A percentile compares a stretch with the other conserved stretches of the same genome.
Evolutionary conservation across 208 protist genomes (phyloP).

Genomic region (Angomonas ambiguus): DNA sequence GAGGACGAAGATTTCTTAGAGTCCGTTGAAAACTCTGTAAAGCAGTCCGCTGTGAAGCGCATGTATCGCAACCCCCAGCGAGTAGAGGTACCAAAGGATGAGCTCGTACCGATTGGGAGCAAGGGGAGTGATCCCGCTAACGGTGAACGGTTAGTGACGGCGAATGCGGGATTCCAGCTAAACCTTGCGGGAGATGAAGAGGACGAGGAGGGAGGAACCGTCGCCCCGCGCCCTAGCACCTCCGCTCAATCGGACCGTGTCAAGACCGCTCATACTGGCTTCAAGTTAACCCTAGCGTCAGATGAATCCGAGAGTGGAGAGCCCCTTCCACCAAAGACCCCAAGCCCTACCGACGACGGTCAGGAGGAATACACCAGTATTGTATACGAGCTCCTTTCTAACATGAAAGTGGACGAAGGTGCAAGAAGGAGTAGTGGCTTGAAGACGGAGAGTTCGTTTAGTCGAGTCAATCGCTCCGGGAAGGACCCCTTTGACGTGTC

Average conservation of each 20-base stretch:
- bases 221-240: conserved; percentile 8
- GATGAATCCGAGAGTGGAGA: conserved; percentile 24
- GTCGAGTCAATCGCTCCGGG: neutral
- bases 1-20: conserved; percentile 9
- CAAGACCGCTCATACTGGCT: conserved; percentile 11
- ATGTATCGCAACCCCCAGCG: conserved; percentile 15
- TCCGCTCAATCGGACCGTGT: neutral
- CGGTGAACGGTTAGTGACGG: neutral
- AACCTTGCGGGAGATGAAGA: conserved; percentile 25
- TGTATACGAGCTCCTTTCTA: neutral
- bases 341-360: neutral
- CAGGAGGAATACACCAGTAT: neutral
- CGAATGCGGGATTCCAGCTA: conserved; percentile 17
- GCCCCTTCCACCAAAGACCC: neutral
- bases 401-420: neutral
- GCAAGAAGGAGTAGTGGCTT: neutral
- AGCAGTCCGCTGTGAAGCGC: conserved; percentile 22
- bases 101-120: neutral
- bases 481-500: neutral
- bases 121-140: neutral
- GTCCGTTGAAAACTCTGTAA: neutral
- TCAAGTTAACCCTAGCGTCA: conserved; percentile 19
- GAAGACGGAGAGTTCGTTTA: neutral
- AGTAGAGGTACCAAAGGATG: neutral
- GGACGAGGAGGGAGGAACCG: conserved; percentile 21